phyloP scores from a whole-genome alignment of 2,329 filamentous ascomycete species.

The Neonectria hederae region DNA sequence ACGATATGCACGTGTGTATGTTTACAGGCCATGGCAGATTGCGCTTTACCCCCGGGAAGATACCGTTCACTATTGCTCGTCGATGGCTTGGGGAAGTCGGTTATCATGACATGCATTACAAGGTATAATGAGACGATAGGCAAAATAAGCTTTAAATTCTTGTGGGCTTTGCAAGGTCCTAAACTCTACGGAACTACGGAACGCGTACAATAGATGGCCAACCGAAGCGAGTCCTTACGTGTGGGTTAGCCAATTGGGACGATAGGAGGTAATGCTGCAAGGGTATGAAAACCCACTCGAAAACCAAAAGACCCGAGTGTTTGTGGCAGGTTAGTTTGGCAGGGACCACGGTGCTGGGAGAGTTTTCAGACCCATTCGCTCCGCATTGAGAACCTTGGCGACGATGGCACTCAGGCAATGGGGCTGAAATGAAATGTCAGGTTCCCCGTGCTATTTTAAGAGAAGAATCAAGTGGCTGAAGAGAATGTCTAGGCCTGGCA shows the following conservation, averaged over 20 bases:
- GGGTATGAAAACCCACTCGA: not conserved
- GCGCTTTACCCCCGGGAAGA: no score
- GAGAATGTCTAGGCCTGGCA: no score
- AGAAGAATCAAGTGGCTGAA: not conserved
- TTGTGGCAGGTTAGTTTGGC: not conserved
- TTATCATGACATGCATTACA: not conserved
- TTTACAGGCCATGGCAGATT: no score
- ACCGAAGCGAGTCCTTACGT: not conserved
- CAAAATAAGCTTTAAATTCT: not conserved
- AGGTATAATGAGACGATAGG: no score
- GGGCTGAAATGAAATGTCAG: not conserved
- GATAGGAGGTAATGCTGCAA: not conserved
- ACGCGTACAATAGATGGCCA: not conserved
- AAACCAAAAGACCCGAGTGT: not conserved
- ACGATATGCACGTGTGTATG: not conserved
- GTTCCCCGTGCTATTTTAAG: no score
- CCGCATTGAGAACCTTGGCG: not conserved
- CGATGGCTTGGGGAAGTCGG: not conserved
- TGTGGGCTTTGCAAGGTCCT: not conserved
- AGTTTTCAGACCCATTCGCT: not conserved
- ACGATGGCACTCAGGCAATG: not conserved
- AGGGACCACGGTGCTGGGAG: not conserved
- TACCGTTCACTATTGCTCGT: no score
- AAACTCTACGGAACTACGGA: not conserved
- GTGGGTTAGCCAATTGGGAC: not conserved